A percentile compares a stretch with the other conserved stretches of the same genome.
Conservation (phyloP, 2,329 filamentous ascomycete genomes). For the Aspergillus alliaceus region DNA sequence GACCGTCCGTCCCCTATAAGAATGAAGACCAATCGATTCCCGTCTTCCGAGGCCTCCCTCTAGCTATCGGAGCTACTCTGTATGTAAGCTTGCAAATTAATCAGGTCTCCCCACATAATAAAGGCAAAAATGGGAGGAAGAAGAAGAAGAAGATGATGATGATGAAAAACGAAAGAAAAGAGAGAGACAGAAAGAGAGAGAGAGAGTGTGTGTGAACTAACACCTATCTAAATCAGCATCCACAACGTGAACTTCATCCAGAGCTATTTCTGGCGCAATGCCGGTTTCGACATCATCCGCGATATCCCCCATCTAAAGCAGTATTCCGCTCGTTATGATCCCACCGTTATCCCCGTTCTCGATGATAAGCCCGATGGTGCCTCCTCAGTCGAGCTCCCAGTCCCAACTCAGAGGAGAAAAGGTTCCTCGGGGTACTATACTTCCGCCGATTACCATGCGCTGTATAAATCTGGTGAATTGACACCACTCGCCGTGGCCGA, state of each 20-base stretch:
- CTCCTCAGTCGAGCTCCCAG: constrained; percentile 21
- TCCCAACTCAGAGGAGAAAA: constrained; percentile 37
- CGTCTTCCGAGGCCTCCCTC: constrained; percentile 63
- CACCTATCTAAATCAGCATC: constrained; percentile 44
- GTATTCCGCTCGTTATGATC: constrained; percentile 56
- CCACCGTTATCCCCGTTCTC: constrained; percentile 54
- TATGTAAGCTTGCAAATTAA: constrained; percentile 38
- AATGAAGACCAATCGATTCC: constrained; percentile 65
- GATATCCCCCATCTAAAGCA: constrained; percentile 56
- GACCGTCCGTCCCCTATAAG: constrained; percentile 45
- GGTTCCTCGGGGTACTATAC: constrained; percentile 60
- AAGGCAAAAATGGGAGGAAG: background rate
- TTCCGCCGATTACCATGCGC: constrained; percentile 72
- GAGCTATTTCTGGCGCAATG: constrained; percentile 68
- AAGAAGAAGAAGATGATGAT: background rate
- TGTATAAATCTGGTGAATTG: constrained; percentile 67
- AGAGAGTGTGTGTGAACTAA: no score
- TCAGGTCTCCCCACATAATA: background rate
- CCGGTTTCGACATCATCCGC: constrained; percentile 62
- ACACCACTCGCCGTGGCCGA: constrained; percentile 73
- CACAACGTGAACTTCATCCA: constrained; percentile 62
- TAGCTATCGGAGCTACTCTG: constrained; percentile 64
- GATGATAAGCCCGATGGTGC: constrained; percentile 12
- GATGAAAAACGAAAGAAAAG: background rate
- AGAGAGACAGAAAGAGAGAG: no score